Percentiles rank a stretch among this genome's conserved stretches.
phyloP scores from a whole-genome alignment of 2,329 filamentous ascomycete genomes.

The Penicillium sclerotiorum region DNA sequence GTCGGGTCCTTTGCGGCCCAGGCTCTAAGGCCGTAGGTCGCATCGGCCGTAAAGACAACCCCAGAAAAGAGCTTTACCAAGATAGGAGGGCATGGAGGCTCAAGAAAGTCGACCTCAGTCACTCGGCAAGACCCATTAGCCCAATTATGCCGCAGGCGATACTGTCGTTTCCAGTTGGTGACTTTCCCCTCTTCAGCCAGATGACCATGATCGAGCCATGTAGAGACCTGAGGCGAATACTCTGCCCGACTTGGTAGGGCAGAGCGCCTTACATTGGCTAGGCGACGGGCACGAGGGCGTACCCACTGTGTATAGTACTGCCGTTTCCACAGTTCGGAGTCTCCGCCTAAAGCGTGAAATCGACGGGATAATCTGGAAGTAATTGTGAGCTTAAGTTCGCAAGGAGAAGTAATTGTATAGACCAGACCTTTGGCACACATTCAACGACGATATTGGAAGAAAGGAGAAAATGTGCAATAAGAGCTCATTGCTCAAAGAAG shows the following conservation, averaged over 20 bases:
- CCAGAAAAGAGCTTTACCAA: conserved; percentile 78
- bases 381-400: conserved; percentile 2
- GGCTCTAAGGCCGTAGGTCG: conserved; percentile 68
- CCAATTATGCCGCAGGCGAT: conserved; percentile 91
- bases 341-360: conserved; percentile 71
- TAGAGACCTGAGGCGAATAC: conserved; percentile 60
- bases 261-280: conserved; percentile 65
- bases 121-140: conserved; percentile 77
- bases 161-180: conserved; percentile 85
- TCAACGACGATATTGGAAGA: conserved; percentile 69
- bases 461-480: conserved; percentile 80
- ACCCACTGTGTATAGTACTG: conserved; percentile 89
- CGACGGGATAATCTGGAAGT: conserved; percentile 61
- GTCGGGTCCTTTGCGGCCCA: conserved; percentile 72
- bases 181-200: conserved; percentile 53
- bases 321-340: conserved; percentile 88
- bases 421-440: conserved; percentile 63
- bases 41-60: conserved; percentile 76
- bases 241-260: conserved; percentile 42
- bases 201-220: conserved; percentile 64
- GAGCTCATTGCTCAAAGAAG: conserved; percentile 81
- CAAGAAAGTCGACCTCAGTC: conserved; percentile 70
- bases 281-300: conserved; percentile 73
- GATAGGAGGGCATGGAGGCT: conserved; percentile 59
- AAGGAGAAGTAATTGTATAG: background rate